These are phyloP conservation scores for Blastomyces gilchristii DNA, from an alignment of 2,329 filamentous ascomycete species.

Conservation along the genomic window DNA sequence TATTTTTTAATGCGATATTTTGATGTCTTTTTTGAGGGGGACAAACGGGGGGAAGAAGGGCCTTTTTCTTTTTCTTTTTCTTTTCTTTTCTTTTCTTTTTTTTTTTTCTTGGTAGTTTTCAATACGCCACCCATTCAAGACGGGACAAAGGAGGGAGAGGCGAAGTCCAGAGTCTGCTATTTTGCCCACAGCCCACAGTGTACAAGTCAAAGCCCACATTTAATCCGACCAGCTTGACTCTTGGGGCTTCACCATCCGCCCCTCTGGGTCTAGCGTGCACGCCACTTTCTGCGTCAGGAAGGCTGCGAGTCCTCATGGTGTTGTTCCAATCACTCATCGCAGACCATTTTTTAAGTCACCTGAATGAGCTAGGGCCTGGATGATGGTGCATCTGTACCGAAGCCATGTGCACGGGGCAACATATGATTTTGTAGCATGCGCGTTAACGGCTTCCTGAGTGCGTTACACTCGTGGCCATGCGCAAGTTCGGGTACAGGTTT, in stretches of 20 bases:
- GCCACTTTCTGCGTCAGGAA: background rate
- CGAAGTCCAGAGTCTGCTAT: background rate
- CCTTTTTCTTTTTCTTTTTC: too few species aligned
- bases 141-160: background rate
- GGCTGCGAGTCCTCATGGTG: background rate
- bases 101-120: conserved; percentile 8
- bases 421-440: background rate
- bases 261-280: background rate
- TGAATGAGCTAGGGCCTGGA: background rate
- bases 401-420: background rate
- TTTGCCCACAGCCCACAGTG: conserved; percentile 1
- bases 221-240: background rate
- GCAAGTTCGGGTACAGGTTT: background rate
- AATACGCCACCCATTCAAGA: conserved; percentile 4
- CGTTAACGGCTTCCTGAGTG: background rate
- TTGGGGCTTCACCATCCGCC: background rate
- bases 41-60: background rate
- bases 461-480: background rate
- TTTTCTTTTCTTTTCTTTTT: background rate
- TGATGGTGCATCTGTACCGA: background rate
- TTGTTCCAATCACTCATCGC: background rate
- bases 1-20: background rate
- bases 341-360: background rate
- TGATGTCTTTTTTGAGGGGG: background rate
- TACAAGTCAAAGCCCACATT: conserved; percentile 1